Conservation (phyloP, 2,329 filamentous ascomycete species). For the Pseudogymnoascus pannorum region DNA sequence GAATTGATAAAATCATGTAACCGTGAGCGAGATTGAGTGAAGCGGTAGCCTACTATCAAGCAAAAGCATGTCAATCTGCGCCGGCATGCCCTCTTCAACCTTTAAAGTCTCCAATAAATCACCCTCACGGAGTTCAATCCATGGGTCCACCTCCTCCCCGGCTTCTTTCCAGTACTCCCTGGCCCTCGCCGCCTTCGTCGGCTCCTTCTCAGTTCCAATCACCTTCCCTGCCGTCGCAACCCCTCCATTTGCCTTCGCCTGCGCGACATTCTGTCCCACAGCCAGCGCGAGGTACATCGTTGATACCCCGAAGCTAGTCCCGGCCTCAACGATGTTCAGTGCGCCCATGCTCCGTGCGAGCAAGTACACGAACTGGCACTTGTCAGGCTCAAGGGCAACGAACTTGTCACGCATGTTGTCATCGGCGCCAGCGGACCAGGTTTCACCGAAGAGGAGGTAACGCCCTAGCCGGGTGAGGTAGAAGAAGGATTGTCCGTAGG, state of each 20-base stretch:
- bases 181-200: slow-evolving; percentile 43
- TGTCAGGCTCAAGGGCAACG: slow-evolving; percentile 52
- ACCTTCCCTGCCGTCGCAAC: slow-evolving; percentile 36
- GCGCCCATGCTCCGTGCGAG: slow-evolving; percentile 43
- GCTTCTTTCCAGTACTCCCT: slow-evolving; percentile 45
- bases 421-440: slow-evolving; percentile 27
- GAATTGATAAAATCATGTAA: not conserved
- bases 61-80: slow-evolving; percentile 45
- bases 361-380: slow-evolving; percentile 49
- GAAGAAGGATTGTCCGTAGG: slow-evolving; percentile 6
- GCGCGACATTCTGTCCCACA: slow-evolving; percentile 39
- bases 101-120: slow-evolving; percentile 51
- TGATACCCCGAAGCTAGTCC: slow-evolving; percentile 54
- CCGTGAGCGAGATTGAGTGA: not conserved
- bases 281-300: slow-evolving; percentile 57
- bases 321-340: slow-evolving; percentile 48
- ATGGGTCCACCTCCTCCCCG: slow-evolving; percentile 39
- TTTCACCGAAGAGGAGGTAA: slow-evolving; percentile 19
- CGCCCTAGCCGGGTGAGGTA: slow-evolving; percentile 14
- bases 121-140: slow-evolving; percentile 50
- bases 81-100: slow-evolving; percentile 33
- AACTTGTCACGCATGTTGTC: slow-evolving; percentile 47
- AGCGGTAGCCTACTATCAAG: slow-evolving; percentile 50
- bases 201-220: slow-evolving; percentile 55
- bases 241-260: slow-evolving; percentile 18